Base-by-base conservation (phyloP, 169 alveolate species). In the Plasmodium yoelii region DNA sequence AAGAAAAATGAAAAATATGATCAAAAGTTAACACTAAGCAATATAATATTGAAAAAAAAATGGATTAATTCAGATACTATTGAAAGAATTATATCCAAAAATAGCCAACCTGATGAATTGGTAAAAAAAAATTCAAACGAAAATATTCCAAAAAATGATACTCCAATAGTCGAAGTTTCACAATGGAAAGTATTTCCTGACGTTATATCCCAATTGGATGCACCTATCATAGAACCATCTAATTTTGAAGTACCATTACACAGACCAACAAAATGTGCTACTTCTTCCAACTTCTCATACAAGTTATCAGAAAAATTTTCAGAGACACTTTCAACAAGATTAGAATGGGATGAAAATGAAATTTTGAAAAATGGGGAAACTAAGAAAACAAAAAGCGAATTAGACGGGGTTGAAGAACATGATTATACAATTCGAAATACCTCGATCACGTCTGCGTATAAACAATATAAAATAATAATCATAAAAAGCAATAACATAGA, bases 391-490 rank as follows among this genome's bases (percentile, higher is more conserved):
- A 1, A 51, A 5, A 51, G 1, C 22, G 15, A 63, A 13, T 12
- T 26, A 8, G 9, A 10, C n/a, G 13, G 6, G 5, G 39, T 22
- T 26, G 47, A 63, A 61, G 46, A 24, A 61, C 10, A 61, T 61
- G 70, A 61, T 22, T 26, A 61, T 63, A 12, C 15, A 63, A 3
- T 34, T 34, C 6, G 42, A 34, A 34, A 34, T 34, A 34, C 42
- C 5, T 34, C 42, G 7, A 34, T 5, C 42, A 34, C 42, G 7
- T 0, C 42, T 34, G 5, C 42, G 7, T 34, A n/a, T 12, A 42
- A 42, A 39, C 34, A 39, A 59, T 82, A 68, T 44, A 82, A 82
- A 82, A 82, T 68, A 39, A 68, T 82, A 34, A 34, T 60, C 18
- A 70, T 82, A 47, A 65, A 82, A 71, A 59, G 69, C 44, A 82